Evolutionary conservation across 352 stramenopile species (phyloP).

Genomic region (Phytophthora sansomeana): DNA sequence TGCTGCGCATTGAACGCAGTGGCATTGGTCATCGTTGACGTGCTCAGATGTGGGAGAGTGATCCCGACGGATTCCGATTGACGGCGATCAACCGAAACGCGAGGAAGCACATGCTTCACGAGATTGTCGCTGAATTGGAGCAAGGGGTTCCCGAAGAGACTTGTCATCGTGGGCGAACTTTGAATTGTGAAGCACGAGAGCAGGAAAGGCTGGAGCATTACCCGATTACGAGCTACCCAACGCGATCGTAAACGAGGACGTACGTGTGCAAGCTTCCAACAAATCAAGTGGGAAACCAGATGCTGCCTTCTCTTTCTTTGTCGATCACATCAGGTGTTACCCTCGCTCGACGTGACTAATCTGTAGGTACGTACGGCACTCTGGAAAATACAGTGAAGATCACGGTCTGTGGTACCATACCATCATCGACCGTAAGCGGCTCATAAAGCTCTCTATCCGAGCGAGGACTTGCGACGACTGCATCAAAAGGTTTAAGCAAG

Average conservation of each 20-base stretch:
- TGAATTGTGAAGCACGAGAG: background rate
- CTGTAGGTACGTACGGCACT: too few species aligned
- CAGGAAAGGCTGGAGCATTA: background rate
- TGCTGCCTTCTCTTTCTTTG: too few species aligned
- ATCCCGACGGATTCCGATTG: background rate
- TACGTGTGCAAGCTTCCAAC: background rate
- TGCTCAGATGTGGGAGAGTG: background rate
- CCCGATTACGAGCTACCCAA: background rate
- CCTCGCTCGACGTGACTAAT: too few species aligned
- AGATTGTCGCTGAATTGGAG: background rate
- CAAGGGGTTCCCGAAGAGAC: too few species aligned
- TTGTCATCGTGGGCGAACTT: conserved; percentile 9
- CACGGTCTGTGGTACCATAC: too few species aligned
- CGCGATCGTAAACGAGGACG: background rate
- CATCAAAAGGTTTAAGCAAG: too few species aligned
- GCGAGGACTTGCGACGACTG: too few species aligned
- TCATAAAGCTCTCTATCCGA: too few species aligned
- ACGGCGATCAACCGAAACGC: background rate
- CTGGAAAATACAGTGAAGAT: too few species aligned
- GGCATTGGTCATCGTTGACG: background rate
- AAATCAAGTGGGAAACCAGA: background rate
- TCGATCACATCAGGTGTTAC: too few species aligned
- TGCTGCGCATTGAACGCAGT: too few species aligned
- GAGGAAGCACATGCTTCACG: conserved; percentile 11
- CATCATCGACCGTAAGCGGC: too few species aligned